phyloP scores from a whole-genome alignment of 371 early-diverging fungal species.

The Quaeritorhiza haematococci region DNA sequence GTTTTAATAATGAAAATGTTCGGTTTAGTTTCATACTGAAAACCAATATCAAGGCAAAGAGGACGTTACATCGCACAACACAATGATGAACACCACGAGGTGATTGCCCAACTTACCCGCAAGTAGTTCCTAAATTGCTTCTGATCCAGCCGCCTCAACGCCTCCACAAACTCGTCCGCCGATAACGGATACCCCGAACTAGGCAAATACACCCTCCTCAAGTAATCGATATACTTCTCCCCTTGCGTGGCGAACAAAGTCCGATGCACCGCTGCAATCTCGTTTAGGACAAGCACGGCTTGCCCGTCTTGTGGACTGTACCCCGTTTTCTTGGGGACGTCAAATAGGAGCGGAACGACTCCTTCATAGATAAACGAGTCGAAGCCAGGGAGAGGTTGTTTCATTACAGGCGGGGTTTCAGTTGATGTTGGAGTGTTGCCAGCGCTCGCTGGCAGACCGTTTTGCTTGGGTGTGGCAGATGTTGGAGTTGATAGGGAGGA shows the following conservation, averaged over 20 bases:
- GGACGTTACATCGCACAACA: too few species aligned
- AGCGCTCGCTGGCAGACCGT: background rate
- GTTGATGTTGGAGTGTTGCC: background rate
- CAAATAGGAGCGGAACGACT: conserved; percentile 72
- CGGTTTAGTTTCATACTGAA: too few species aligned
- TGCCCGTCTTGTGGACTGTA: conserved; percentile 82
- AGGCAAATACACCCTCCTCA: conserved; percentile 60
- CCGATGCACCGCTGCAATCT: conserved; percentile 75
- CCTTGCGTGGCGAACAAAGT: conserved; percentile 61
- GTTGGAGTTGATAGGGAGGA: too few species aligned
- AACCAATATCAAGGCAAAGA: too few species aligned
- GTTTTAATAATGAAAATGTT: too few species aligned
- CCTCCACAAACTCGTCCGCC: conserved; percentile 57
- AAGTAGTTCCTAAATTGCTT: conserved; percentile 67
- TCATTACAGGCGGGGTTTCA: background rate
- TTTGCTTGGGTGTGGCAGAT: background rate
- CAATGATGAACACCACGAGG: too few species aligned
- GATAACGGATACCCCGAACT: conserved; percentile 65
- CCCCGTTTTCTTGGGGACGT: conserved; percentile 69
- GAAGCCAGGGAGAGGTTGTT: conserved; percentile 45
- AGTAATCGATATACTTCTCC: conserved; percentile 57
- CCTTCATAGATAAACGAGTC: conserved; percentile 75
- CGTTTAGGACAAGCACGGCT: conserved; percentile 71
- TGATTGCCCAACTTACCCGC: too few species aligned
- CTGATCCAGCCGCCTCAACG: conserved; percentile 59